Evolutionary conservation across 306 rosid species (phyloP), one percentile per base, ranked within the genome.

Genomic region (Lagenaria siceraria): DNA sequence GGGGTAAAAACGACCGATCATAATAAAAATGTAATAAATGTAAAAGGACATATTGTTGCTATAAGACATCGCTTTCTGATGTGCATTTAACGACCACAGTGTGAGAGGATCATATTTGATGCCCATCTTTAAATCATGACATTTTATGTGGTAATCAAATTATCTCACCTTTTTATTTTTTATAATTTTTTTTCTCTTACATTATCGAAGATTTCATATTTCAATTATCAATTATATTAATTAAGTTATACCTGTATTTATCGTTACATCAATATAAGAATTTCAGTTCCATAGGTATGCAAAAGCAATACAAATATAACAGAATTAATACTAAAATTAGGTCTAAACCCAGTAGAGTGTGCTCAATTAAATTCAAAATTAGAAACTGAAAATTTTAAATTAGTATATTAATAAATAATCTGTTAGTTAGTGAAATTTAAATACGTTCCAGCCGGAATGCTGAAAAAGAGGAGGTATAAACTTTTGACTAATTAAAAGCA

Each of bases 21-120:
- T 2, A 13, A 5, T 68, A 68, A 68, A 40, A 18, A 68, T 21
- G 56, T 14, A 22, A 70, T 70, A 46, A 70, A 70, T 43, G 75
- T 43, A 70, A 70, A 69, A 70, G 75, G 54, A 42, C 33, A 66
- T 63, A 62, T 66, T 38, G 74, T 68, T 40, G 19, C n/a, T 43
- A 46, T 46, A 33, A 46, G 13, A 15, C 0, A 38, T 43, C 75
- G 55, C 38, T 69, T 43, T 70, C 54, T 25, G 58, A 70, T 46
- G 56, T 46, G 35, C 22, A 70, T 46, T 25, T 24, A 49, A 42
- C 56, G 13, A 21, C 1, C 22, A 21, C 11, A 68, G 11, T 19
- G 54, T 68, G 35, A 24, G 75, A 24, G 24, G 36, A 42, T 70
- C 40, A 43, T 19, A 70, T 70, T 70, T 70, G 48, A 31, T 40